phyloP scores from a whole-genome alignment of 768 basidiomycete species.

The Asterophora parasitica region DNA sequence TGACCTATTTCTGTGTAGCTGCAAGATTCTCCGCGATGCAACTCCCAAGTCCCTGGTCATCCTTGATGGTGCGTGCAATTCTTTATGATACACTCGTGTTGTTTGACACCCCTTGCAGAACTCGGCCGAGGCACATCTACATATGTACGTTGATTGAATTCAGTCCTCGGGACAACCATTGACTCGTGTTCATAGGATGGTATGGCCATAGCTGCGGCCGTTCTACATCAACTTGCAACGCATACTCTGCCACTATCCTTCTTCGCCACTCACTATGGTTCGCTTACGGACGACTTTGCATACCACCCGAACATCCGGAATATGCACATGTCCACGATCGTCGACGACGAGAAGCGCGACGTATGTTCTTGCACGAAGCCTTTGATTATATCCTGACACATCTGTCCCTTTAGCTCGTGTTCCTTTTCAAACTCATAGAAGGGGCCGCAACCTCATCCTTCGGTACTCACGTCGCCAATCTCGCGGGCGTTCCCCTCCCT shows the following conservation, averaged over 20 bases:
- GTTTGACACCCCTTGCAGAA: constrained; percentile 42
- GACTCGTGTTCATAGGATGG: constrained; percentile 60
- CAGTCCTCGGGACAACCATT: neutral
- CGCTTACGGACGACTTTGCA: constrained; percentile 88
- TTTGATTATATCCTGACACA: neutral
- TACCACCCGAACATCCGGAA: constrained; percentile 90
- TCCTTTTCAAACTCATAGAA: constrained; percentile 90
- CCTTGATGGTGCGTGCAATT: constrained; percentile 69
- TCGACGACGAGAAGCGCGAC: constrained; percentile 89
- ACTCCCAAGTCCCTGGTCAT: constrained; percentile 94
- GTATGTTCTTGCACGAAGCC: constrained; percentile 33
- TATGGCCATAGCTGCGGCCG: constrained; percentile 97
- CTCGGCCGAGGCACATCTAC: constrained; percentile 95
- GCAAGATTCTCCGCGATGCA: constrained; percentile 89
- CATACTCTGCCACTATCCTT: constrained; percentile 88
- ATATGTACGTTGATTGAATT: constrained; percentile 44
- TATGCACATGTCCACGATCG: constrained; percentile 94
- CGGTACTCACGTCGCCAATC: constrained; percentile 90
- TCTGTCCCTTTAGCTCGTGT: constrained; percentile 68
- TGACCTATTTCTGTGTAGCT: constrained; percentile 38
- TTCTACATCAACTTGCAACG: constrained; percentile 91
- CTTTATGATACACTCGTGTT: constrained; percentile 5
- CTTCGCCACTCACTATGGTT: constrained; percentile 98
- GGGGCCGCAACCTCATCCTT: constrained; percentile 87
- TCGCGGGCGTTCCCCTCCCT: constrained; percentile 83